phyloP scores from a whole-genome alignment of 2,329 filamentous ascomycete genomes.

The Plenodomus biglobosus region DNA sequence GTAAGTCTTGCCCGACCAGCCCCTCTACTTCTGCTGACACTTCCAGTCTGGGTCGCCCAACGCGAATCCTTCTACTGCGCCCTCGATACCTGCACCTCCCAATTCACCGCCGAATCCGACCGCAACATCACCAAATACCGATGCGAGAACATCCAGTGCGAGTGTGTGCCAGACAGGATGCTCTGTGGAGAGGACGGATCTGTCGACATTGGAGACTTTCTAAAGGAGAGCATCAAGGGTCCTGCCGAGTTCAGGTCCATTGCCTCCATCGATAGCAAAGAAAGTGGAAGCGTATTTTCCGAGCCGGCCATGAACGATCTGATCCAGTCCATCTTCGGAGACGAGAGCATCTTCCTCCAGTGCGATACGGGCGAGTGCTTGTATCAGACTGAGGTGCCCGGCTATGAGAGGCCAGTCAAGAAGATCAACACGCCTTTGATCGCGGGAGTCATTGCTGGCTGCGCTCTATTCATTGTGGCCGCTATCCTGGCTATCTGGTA shows the following conservation, averaged over 20 bases:
- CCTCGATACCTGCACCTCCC: slow-evolving; percentile 76
- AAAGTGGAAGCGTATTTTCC: slow-evolving; percentile 78
- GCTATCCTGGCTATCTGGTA: slow-evolving; percentile 86
- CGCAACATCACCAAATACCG: slow-evolving; percentile 82
- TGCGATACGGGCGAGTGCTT: slow-evolving; percentile 91
- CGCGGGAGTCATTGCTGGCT: slow-evolving; percentile 85
- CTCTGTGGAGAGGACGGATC: slow-evolving; percentile 90
- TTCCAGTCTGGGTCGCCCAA: slow-evolving; percentile 86
- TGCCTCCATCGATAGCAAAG: slow-evolving; percentile 58
- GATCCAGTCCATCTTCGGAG: slow-evolving; percentile 86
- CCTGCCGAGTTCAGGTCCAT: slow-evolving; percentile 80
- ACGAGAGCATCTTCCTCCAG: slow-evolving; percentile 79
- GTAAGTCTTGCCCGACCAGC: slow-evolving; percentile 52
- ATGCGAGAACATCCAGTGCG: slow-evolving; percentile 82
- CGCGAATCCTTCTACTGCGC: slow-evolving; percentile 96
- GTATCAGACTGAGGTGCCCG: slow-evolving; percentile 88
- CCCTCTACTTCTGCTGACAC: slow-evolving; percentile 27
- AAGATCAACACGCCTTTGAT: slow-evolving; percentile 97
- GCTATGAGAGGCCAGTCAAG: slow-evolving; percentile 85
- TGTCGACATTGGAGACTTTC: slow-evolving; percentile 87
- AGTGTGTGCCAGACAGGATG: slow-evolving; percentile 88
- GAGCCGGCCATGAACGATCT: slow-evolving; percentile 92
- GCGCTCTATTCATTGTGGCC: slow-evolving; percentile 83
- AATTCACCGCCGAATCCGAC: slow-evolving; percentile 65
- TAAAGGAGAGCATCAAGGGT: slow-evolving; percentile 78